These are phyloP conservation scores for Colletotrichum caudatum DNA, from an alignment of 2,329 filamentous ascomycete species.

Conservation along the genomic window DNA sequence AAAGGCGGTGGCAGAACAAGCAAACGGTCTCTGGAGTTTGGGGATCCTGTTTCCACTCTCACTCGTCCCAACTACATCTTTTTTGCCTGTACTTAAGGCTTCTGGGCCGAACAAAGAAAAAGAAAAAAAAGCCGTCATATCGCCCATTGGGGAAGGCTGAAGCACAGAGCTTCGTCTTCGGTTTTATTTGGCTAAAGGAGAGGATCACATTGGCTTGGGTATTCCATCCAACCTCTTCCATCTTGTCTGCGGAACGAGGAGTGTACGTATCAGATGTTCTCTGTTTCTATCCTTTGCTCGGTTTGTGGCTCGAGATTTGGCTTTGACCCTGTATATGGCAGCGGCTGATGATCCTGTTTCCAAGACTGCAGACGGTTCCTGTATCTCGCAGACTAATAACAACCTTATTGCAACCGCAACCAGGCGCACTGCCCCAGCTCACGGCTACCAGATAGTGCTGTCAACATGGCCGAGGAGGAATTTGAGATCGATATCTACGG, in stretches of 20 bases:
- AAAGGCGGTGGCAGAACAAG: slow-evolving; percentile 35
- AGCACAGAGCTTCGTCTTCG: slow-evolving; percentile 76
- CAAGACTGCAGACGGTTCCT: slow-evolving; percentile 53
- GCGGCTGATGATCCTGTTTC: slow-evolving; percentile 41
- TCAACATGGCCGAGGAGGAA: slow-evolving; percentile 75
- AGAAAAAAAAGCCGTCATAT: slow-evolving; percentile 19
- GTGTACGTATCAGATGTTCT: slow-evolving; percentile 67
- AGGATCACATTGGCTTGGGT: slow-evolving; percentile 36
- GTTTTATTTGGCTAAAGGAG: slow-evolving; percentile 49
- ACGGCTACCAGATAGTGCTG: slow-evolving; percentile 39
- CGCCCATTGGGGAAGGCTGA: slow-evolving; percentile 49
- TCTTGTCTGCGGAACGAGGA: slow-evolving; percentile 50
- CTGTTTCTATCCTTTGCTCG: slow-evolving; percentile 47
- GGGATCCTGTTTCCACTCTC: slow-evolving; percentile 41
- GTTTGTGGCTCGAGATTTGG: slow-evolving; percentile 31
- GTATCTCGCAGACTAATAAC: slow-evolving; percentile 50
- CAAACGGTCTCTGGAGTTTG: slow-evolving; percentile 39
- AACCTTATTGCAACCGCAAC: slow-evolving; percentile 39
- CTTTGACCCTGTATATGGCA: slow-evolving; percentile 39
- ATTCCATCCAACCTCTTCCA: slow-evolving; percentile 42
- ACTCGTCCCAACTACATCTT: slow-evolving; percentile 37
- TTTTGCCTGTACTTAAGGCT: slow-evolving; percentile 43
- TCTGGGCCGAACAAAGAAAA: slow-evolving; percentile 35
- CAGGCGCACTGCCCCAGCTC: slow-evolving; percentile 33
- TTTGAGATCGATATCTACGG: slow-evolving; percentile 81